A percentile compares a stretch with the other conserved stretches of the same genome.
These are phyloP conservation scores for Starmerella geochares DNA, from an alignment of 805 yeast genomes.

Conservation along the genomic window DNA sequence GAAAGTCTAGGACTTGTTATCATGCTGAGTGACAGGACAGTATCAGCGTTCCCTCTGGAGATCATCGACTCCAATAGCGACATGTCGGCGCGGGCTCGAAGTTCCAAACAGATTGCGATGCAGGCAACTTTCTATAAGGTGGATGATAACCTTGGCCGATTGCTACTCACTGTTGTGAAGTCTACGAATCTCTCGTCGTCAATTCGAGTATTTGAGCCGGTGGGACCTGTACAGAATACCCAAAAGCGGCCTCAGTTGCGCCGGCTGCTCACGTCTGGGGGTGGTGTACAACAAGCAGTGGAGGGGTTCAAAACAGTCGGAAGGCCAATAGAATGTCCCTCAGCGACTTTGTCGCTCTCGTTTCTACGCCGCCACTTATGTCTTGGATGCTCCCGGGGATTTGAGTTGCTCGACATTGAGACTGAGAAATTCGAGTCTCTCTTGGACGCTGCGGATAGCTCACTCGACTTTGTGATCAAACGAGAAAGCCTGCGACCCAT, in stretches of 20 bases:
- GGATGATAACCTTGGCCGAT: slow-evolving; percentile 83
- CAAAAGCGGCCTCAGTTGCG: slow-evolving; percentile 35
- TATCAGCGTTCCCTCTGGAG: slow-evolving; percentile 71
- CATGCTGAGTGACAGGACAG: slow-evolving; percentile 68
- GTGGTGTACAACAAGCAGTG: slow-evolving; percentile 28
- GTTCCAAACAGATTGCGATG: slow-evolving; percentile 69
- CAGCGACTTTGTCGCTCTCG: slow-evolving; percentile 86
- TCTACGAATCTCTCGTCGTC: slow-evolving; percentile 63
- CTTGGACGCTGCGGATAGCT: slow-evolving; percentile 96
- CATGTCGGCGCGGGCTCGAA: slow-evolving; percentile 37
- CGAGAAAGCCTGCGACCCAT: slow-evolving; percentile 78
- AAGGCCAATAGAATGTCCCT: slow-evolving; percentile 62
- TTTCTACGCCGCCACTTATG: slow-evolving; percentile 81
- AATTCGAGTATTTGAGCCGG: slow-evolving; percentile 80
- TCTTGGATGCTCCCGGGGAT: slow-evolving; percentile 93
- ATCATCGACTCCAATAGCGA: slow-evolving; percentile 34
- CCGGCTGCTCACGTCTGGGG: slow-evolving; percentile 34
- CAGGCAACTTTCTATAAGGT: slow-evolving; percentile 86
- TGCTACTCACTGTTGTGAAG: slow-evolving; percentile 81
- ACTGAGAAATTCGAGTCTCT: slow-evolving; percentile 79
- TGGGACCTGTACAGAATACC: slow-evolving; percentile 36
- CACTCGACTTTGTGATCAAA: slow-evolving; percentile 83
- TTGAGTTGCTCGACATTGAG: slow-evolving; percentile 82
- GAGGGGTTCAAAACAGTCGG: slow-evolving; percentile 61
- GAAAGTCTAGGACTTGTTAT: slow-evolving; percentile 82